These are phyloP conservation scores for Sugiyamaella xylanicola DNA, from an alignment of 1,139 yeast genomes.

Conservation along the genomic window DNA sequence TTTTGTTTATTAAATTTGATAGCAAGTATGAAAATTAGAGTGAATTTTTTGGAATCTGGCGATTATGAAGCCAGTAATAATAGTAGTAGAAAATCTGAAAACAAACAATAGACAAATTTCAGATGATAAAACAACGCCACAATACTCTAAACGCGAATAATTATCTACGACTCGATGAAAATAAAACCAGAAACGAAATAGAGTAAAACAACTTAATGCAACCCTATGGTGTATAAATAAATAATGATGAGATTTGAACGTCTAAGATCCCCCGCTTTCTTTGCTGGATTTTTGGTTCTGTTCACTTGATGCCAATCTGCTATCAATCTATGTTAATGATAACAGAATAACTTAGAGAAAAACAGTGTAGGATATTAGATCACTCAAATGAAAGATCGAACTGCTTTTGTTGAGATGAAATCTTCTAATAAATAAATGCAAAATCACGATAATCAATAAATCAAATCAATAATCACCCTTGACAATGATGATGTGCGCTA, in stretches of 20 bases:
- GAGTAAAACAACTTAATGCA: constrained; percentile 38
- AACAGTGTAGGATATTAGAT: neutral
- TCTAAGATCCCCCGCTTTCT: neutral
- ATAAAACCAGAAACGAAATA: constrained; percentile 14
- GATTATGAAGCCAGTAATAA: neutral
- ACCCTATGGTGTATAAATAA: constrained; percentile 30
- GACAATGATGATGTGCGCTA: neutral
- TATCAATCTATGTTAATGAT: too few species aligned
- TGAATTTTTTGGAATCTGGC: neutral
- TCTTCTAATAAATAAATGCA: neutral
- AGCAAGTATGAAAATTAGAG: constrained; percentile 1
- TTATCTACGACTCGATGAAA: constrained; percentile 1
- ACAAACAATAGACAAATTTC: neutral
- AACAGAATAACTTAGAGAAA: too few species aligned
- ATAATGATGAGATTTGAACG: constrained; percentile 16
- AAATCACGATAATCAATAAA: neutral
- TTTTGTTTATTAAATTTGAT: constrained; percentile 33
- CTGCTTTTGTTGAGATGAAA: neutral
- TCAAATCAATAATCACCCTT: neutral
- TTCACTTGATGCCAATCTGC: too few species aligned
- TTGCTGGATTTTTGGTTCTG: neutral
- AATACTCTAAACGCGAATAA: neutral
- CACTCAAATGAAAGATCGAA: neutral
- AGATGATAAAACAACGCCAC: too few species aligned
- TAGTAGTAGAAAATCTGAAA: neutral